Base-by-base conservation (phyloP, 2,329 filamentous ascomycete species). In the Claviceps humidiphila region DNA sequence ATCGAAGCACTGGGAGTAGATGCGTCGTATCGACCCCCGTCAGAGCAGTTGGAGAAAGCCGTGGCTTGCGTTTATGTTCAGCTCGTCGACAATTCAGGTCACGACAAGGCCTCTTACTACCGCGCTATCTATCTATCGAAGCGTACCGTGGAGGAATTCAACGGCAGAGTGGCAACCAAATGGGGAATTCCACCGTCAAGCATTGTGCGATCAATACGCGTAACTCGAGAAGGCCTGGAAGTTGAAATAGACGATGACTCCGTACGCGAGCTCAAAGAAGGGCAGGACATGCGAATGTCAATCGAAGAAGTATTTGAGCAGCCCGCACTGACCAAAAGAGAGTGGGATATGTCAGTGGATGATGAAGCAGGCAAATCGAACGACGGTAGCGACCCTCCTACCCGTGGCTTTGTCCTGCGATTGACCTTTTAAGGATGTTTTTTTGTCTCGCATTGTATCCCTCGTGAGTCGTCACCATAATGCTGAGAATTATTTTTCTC, bases 1-100 rank as follows among this genome's bases (percentile, higher is more conserved):
- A 93, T 97, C 56, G 89, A 96, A 64, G 89, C 89, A 1, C 70
- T 95, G 7, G 93, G 89, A 37, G 88, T 97, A n/a, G 93, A 97
- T 64, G 74, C 83, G 16, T 78, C 77, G 2, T 98, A 97, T 64
- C 81, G 84, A 53, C 85, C 93, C 45, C 90, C 90, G 0, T 71
- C 77, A 1, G 87, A 94, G 60, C 80, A 78, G 53, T 71, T 76
- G 8, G 73, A 81, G 20, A 94, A 88, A 65, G 71, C 76, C 65
- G 82, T 94, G 43, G 91, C 91, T 49, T 96, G 90, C 70, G 89
- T 97, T 66, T 97, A 95, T 63, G 71, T 96, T 22, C 75, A 77
- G 9, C 81, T 74, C 62, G 76, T 67, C 54, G 70, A 77, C 49
- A 68, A 77, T 14, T 66, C 74, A 26, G 74, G 69, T 17, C 49